A percentile compares a stretch with the other conserved stretches of the same genome.
Conservation (phyloP, 441 rosid genomes). For the Omphalea diandra region DNA sequence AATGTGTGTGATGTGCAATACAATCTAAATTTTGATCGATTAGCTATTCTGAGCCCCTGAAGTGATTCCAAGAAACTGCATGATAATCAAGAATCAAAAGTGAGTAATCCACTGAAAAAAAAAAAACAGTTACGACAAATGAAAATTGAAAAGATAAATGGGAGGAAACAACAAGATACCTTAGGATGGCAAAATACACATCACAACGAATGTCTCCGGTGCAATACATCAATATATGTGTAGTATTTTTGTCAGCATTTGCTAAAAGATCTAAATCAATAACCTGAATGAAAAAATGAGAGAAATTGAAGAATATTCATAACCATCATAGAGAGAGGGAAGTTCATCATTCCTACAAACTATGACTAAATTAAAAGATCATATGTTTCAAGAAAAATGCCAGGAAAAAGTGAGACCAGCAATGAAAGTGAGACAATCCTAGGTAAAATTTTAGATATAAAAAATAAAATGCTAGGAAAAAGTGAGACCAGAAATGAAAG, state of each 20-base stretch:
- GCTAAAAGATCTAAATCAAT: slow-evolving; percentile 65
- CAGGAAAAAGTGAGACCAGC: no score
- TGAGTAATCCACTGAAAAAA: no score
- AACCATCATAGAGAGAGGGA: slow-evolving; percentile 4
- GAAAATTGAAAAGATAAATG: not conserved
- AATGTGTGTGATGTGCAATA: no score
- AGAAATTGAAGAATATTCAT: slow-evolving; percentile 4
- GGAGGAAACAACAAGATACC: slow-evolving; percentile 40
- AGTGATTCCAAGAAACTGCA: no score
- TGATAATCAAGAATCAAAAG: no score
- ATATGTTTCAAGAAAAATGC: not conserved
- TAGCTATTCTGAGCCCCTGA: no score
- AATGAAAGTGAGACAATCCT: not conserved
- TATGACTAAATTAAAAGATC: not conserved
- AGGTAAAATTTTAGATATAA: not conserved
- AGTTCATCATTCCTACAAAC: not conserved
- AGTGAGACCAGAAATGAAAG: not conserved
- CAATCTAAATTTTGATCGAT: no score
- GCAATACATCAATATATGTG: slow-evolving; percentile 81
- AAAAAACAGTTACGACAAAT: no score
- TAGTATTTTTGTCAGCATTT: slow-evolving; percentile 59
- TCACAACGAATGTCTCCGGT: slow-evolving; percentile 98
- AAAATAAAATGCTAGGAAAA: not conserved
- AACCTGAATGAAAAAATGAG: slow-evolving; percentile 39
- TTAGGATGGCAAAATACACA: slow-evolving; percentile 79